These are phyloP conservation scores for Solanum chacoense DNA, from an alignment of 305 asterid genomes.

Conservation along the genomic window DNA sequence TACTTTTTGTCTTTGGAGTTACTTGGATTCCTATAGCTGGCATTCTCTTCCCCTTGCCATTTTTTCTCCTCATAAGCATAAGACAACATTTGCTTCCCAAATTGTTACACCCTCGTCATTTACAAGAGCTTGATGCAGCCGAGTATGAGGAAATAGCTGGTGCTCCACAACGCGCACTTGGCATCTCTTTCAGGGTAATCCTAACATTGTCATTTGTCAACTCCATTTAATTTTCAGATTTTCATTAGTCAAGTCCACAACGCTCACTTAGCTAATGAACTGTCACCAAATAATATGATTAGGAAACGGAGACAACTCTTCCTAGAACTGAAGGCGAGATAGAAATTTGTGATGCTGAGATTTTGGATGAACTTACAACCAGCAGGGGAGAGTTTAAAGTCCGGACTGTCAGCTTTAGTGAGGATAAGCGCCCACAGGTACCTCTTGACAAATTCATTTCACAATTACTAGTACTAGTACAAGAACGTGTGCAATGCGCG, in stretches of 20 bases:
- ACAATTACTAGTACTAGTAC: not conserved
- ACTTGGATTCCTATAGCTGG: slow-evolving; percentile 82
- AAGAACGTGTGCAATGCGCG: not conserved
- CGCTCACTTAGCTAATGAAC: not conserved
- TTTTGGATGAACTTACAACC: slow-evolving; percentile 59
- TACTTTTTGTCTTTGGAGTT: slow-evolving; percentile 50
- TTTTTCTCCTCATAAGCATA: slow-evolving; percentile 51
- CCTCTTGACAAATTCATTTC: not conserved
- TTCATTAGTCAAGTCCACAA: not conserved
- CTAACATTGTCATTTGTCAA: not conserved
- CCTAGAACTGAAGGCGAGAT: slow-evolving; percentile 4
- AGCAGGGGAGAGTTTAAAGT: slow-evolving; percentile 53
- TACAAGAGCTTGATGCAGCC: slow-evolving; percentile 64
- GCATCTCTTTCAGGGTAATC: slow-evolving; percentile 25
- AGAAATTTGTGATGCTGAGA: slow-evolving; percentile 35
- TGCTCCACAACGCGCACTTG: slow-evolving; percentile 15
- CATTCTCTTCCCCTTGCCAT: slow-evolving; percentile 65
- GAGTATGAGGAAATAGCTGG: slow-evolving; percentile 70
- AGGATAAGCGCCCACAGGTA: slow-evolving; percentile 31
- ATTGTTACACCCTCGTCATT: slow-evolving; percentile 30
- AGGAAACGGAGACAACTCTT: slow-evolving; percentile 23
- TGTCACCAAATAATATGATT: not conserved
- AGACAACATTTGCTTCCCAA: slow-evolving; percentile 58
- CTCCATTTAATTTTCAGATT: not conserved
- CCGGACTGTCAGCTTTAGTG: slow-evolving; percentile 35